Percentiles rank a stretch among this genome's conserved stretches.
Evolutionary conservation across 1,284 basidiomycete genomes (phyloP).

Genomic region (Boletellus sp.): DNA sequence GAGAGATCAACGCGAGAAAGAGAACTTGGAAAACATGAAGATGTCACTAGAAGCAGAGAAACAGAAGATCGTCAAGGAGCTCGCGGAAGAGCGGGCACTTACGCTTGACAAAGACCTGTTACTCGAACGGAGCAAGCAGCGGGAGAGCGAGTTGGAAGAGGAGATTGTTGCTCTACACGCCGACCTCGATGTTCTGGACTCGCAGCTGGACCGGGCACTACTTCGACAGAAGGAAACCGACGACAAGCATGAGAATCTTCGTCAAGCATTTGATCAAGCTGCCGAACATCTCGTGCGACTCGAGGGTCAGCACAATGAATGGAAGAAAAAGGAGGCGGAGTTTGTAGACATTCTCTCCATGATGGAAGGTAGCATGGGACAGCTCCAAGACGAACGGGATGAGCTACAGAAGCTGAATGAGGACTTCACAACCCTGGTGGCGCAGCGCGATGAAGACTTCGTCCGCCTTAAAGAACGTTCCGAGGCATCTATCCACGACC

Average conservation of each 20-base stretch:
- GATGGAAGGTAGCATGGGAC: conserved; percentile 63
- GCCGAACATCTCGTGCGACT: conserved; percentile 80
- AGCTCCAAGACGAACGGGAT: conserved; percentile 53
- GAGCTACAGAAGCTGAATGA: conserved; percentile 64
- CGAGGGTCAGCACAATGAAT: conserved; percentile 73
- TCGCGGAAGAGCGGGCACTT: conserved; percentile 80
- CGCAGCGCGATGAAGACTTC: conserved; percentile 81
- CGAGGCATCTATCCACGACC: conserved; percentile 62
- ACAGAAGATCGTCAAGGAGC: conserved; percentile 73
- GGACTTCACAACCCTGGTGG: conserved; percentile 69
- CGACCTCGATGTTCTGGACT: conserved; percentile 83
- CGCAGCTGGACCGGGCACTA: conserved; percentile 81
- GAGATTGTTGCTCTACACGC: conserved; percentile 78
- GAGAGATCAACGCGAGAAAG: conserved; percentile 78
- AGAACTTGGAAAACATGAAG: conserved; percentile 74
- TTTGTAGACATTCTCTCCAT: conserved; percentile 51
- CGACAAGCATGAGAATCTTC: conserved; percentile 70
- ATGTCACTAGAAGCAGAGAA: conserved; percentile 82
- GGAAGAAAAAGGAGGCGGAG: conserved; percentile 59
- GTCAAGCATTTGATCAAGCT: conserved; percentile 75
- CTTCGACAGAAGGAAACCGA: conserved; percentile 74
- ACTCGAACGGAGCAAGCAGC: conserved; percentile 83
- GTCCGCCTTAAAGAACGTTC: conserved; percentile 74
- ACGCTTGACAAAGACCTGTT: conserved; percentile 82
- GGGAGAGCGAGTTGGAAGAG: conserved; percentile 82